Evolutionary conservation across 345 rosid genomes (phyloP).

Genomic region (Excoecaria cochinchinensis): DNA sequence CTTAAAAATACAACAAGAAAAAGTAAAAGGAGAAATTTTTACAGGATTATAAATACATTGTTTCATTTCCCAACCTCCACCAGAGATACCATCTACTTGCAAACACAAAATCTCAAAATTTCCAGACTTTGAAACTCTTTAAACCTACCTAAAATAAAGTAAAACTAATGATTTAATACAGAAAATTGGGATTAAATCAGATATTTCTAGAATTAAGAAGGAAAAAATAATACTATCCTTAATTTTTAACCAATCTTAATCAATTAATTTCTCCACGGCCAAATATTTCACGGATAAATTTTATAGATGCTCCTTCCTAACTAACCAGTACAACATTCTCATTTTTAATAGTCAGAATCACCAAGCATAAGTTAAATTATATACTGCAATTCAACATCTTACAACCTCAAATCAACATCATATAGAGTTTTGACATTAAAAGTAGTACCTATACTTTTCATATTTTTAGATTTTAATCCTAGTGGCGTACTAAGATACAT

Average conservation of each 20-base stretch:
- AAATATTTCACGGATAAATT: not conserved
- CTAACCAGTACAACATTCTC: not conserved
- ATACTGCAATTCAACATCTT: not conserved
- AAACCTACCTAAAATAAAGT: not conserved
- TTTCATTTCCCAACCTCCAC: not conserved
- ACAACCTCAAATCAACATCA: not conserved
- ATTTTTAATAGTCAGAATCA: not conserved
- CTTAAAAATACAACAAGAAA: not conserved
- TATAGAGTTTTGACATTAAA: not conserved
- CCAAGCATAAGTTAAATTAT: not conserved
- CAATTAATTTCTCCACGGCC: not conserved
- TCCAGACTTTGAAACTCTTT: not conserved
- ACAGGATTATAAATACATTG: not conserved
- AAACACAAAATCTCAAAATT: not conserved
- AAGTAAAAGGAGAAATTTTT: not conserved
- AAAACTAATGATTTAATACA: not conserved
- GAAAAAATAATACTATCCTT: not conserved
- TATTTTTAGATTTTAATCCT: not conserved
- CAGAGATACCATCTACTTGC: not conserved
- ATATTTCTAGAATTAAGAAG: not conserved
- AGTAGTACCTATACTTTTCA: not conserved
- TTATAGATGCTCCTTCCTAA: not conserved
- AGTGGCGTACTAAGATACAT: not conserved
- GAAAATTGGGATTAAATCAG: not conserved
- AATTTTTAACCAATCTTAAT: not conserved